Percentiles rank a stretch among this genome's conserved stretches.
Evolutionary conservation across 805 yeast species (phyloP).

Genomic region (Wickerhamiella alocasiicola): DNA sequence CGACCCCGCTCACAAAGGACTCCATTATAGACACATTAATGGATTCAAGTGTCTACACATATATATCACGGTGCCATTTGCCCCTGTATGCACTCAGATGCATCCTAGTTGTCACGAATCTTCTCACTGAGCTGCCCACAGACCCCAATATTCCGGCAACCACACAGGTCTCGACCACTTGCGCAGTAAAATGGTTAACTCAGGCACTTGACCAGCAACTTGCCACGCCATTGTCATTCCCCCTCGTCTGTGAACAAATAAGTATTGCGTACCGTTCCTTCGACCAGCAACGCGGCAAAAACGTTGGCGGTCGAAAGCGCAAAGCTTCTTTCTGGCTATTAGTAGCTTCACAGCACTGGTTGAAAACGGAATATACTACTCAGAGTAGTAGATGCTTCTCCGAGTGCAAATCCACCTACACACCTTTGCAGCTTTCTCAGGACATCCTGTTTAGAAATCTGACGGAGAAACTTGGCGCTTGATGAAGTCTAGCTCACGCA

Average conservation of each 20-base stretch:
- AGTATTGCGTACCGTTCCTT: slow-evolving; percentile 37
- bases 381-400: slow-evolving; percentile 25
- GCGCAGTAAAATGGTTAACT: slow-evolving; percentile 36
- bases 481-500: not conserved
- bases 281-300: slow-evolving; percentile 17
- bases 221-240: slow-evolving; percentile 34
- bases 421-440: not conserved
- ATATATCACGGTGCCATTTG: slow-evolving; percentile 54
- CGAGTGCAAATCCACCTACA: not conserved
- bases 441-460: slow-evolving; percentile 8
- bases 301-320: slow-evolving; percentile 28
- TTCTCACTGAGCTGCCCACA: slow-evolving; percentile 29
- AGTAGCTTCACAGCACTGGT: slow-evolving; percentile 64
- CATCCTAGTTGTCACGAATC: slow-evolving; percentile 53
- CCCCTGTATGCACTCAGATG: slow-evolving; percentile 62
- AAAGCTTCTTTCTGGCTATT: slow-evolving; percentile 70
- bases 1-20: slow-evolving; percentile 34
- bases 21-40: slow-evolving; percentile 48
- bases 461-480: slow-evolving; percentile 14
- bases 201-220: slow-evolving; percentile 32
- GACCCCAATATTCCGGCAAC: not conserved
- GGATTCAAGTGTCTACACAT: slow-evolving; percentile 65
- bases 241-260: slow-evolving; percentile 41
- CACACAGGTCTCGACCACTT: slow-evolving; percentile 27
- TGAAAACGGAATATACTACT: slow-evolving; percentile 22